These are phyloP conservation scores for Jaltomata sinuosa DNA, from an alignment of 257 asterid genomes.

Conservation along the genomic window DNA sequence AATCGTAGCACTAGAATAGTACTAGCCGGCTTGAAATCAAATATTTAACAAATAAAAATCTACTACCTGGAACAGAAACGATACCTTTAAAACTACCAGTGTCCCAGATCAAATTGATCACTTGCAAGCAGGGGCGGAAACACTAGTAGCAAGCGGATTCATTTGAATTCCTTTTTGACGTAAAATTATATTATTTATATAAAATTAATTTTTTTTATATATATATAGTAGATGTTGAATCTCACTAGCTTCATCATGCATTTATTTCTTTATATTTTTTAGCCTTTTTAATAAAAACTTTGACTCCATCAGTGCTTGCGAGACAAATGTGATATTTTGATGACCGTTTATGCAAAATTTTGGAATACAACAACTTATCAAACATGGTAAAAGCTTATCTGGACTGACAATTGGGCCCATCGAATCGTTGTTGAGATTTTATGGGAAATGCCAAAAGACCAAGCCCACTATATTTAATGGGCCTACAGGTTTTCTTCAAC, in stretches of 20 bases:
- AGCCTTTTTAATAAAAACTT: no score
- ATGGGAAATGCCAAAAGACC: not conserved
- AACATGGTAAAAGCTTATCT: not conserved
- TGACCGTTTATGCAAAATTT: not conserved
- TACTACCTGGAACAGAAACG: not conserved
- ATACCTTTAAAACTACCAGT: conserved; percentile 1
- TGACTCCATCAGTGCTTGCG: no score
- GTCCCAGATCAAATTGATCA: not conserved
- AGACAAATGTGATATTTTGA: not conserved
- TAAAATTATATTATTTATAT: no score
- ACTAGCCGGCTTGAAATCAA: not conserved
- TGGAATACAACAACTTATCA: not conserved
- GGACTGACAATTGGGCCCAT: not conserved
- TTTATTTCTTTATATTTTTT: no score
- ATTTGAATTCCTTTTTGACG: no score
- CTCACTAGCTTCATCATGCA: no score
- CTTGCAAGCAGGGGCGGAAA: no score
- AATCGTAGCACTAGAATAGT: not conserved
- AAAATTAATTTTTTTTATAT: no score
- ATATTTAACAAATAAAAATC: not conserved
- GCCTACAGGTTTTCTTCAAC: not conserved
- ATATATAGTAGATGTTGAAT: no score
- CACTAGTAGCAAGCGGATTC: no score
- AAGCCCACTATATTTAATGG: not conserved
- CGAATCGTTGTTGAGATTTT: not conserved